Conservation (phyloP, 1,284 basidiomycete species). For the Pseudozyma flocculosa region DNA sequence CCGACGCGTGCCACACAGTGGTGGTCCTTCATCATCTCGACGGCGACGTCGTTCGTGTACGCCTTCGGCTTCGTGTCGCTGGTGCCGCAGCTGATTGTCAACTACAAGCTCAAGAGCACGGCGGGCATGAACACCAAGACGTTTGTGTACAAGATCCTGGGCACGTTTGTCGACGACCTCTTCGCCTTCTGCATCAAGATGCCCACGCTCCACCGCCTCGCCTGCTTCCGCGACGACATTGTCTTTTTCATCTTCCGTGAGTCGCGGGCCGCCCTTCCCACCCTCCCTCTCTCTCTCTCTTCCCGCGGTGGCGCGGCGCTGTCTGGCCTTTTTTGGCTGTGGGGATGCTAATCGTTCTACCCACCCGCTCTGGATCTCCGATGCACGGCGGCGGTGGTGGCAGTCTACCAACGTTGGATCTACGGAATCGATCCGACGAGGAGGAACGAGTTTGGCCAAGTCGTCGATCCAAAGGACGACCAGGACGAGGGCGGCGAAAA, state of each 20-base stretch:
- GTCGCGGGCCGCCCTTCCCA: too few species aligned
- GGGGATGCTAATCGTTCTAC: too few species aligned
- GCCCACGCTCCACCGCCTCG: constrained; percentile 86
- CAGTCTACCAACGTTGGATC: constrained; percentile 76
- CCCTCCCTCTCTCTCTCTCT: too few species aligned
- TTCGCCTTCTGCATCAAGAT: constrained; percentile 82
- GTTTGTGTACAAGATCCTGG: constrained; percentile 90
- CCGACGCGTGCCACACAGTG: too few species aligned
- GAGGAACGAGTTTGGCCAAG: constrained; percentile 90
- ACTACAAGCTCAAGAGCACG: constrained; percentile 83
- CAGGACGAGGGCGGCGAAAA: constrained; percentile 3
- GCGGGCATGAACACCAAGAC: constrained; percentile 95
- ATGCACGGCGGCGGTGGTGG: neutral
- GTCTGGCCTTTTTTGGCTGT: too few species aligned
- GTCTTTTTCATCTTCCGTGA: constrained; percentile 52
- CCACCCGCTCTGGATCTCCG: too few species aligned
- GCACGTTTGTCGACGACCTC: constrained; percentile 83
- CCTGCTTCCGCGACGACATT: constrained; percentile 68
- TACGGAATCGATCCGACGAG: constrained; percentile 91
- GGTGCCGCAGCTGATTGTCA: constrained; percentile 60
- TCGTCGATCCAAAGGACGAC: constrained; percentile 19
- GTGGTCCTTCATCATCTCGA: constrained; percentile 87
- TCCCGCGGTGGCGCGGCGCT: too few species aligned
- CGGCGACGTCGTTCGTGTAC: constrained; percentile 82
- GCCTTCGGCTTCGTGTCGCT: constrained; percentile 91